These are phyloP conservation scores for Suillus variegatus DNA, from an alignment of 768 basidiomycete species.

Conservation along the genomic window DNA sequence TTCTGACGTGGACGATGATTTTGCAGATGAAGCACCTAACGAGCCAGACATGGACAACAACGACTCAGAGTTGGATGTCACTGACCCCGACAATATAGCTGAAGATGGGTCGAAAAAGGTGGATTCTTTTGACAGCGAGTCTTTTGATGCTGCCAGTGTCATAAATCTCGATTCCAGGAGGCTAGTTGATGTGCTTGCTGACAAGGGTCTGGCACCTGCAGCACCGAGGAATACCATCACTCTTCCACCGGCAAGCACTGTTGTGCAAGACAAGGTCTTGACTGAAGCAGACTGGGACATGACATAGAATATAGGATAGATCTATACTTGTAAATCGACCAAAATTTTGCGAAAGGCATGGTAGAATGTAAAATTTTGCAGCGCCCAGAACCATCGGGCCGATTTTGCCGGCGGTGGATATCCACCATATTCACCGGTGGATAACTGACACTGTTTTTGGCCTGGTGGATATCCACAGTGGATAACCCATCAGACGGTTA, in stretches of 20 bases:
- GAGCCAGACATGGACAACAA: not conserved
- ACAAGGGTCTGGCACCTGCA: not conserved
- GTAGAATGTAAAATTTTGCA: not conserved
- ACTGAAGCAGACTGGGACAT: not conserved
- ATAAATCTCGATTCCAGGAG: not conserved
- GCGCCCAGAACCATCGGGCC: not conserved
- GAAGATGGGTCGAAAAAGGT: not conserved
- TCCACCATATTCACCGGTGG: too few relatives aligned
- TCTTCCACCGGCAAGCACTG: not conserved
- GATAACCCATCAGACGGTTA: too few relatives aligned
- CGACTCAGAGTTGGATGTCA: not conserved
- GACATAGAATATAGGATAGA: not conserved
- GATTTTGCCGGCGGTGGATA: not conserved
- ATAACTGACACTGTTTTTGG: too few relatives aligned
- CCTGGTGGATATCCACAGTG: not conserved
- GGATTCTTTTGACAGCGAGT: not conserved
- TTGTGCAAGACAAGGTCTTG: not conserved
- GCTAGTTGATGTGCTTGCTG: not conserved
- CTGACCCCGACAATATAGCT: not conserved
- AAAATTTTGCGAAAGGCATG: not conserved
- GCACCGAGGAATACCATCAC: not conserved
- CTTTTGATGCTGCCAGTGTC: not conserved
- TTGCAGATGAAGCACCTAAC: not conserved
- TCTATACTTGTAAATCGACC: not conserved
- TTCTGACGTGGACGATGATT: not conserved